Conservation (phyloP, 441 rosid genomes). For the Arabidopsis lyrata region DNA sequence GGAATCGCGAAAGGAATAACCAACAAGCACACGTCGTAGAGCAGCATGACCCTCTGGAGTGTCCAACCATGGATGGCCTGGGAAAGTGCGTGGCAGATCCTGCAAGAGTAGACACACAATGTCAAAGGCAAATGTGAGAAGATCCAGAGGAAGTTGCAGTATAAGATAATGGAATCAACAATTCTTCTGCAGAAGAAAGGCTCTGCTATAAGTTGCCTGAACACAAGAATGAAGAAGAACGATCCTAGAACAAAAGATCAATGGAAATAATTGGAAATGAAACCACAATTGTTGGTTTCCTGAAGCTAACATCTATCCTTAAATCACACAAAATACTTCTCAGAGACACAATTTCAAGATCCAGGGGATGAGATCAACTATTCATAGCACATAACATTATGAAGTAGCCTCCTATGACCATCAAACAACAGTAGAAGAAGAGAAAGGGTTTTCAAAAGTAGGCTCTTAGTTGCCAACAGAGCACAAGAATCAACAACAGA, state of each 20-base stretch:
- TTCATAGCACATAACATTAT: not conserved
- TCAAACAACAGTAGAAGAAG: not conserved
- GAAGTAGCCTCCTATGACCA: slow-evolving; percentile 12
- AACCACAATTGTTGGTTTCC: not conserved
- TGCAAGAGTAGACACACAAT: slow-evolving; percentile 44
- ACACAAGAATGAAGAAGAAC: slow-evolving; percentile 5
- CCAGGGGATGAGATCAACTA: slow-evolving; percentile 2
- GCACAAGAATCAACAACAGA: slow-evolving; percentile 29
- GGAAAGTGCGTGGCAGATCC: slow-evolving; percentile 98
- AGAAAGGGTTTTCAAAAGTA: not conserved
- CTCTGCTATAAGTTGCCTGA: not conserved
- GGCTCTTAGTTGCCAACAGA: slow-evolving; percentile 4
- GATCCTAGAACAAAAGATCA: slow-evolving; percentile 1
- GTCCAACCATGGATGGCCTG: slow-evolving; percentile 99
- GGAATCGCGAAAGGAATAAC: slow-evolving; percentile 95
- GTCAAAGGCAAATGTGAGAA: slow-evolving; percentile 5
- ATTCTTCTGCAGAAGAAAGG: not conserved
- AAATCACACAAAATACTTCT: not conserved
- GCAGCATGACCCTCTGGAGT: slow-evolving; percentile 96
- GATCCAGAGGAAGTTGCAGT: not conserved
- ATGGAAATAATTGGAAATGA: not conserved
- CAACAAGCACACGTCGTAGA: slow-evolving; percentile 91
- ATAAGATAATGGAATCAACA: slow-evolving; percentile 8
- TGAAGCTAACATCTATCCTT: not conserved
- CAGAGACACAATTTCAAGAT: slow-evolving; percentile 8